These are phyloP conservation scores for Truncatella angustata DNA, from an alignment of 2,329 filamentous ascomycete genomes.

Conservation along the genomic window DNA sequence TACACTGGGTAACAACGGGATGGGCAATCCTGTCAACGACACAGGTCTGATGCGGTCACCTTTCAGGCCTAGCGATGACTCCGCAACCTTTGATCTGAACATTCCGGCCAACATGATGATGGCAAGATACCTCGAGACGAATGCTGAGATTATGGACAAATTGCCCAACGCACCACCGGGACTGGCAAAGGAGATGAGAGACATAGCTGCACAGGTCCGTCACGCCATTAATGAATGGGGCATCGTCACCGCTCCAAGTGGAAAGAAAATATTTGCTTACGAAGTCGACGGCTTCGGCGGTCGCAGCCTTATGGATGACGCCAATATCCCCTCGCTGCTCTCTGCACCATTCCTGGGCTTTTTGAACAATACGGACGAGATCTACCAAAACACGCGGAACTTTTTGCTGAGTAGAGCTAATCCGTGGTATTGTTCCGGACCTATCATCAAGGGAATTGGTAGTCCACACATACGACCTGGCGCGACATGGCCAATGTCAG, in stretches of 20 bases:
- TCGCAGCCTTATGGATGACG: conserved; percentile 58
- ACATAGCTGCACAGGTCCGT: conserved; percentile 57
- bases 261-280: conserved; percentile 62
- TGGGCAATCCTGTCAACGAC: conserved; percentile 71
- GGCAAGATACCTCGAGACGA: conserved; percentile 47
- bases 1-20: conserved; percentile 65
- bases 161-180: conserved; percentile 29
- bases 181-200: conserved; percentile 46
- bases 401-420: conserved; percentile 73
- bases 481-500: conserved; percentile 85
- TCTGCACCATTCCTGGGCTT: conserved; percentile 57
- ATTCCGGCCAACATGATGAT: conserved; percentile 78
- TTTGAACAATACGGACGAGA: conserved; percentile 40
- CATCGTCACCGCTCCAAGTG: conserved; percentile 58
- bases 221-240: conserved; percentile 58
- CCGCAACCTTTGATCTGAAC: conserved; percentile 73
- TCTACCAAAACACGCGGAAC: conserved; percentile 72
- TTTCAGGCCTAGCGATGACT: conserved; percentile 77
- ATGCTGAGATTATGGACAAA: conserved; percentile 33
- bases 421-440: conserved; percentile 65
- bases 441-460: conserved; percentile 50
- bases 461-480: conserved; percentile 58
- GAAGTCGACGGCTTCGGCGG: conserved; percentile 67
- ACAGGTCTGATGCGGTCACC: conserved; percentile 71
- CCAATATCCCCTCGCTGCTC: conserved; percentile 58